Base-by-base conservation (phyloP, 2,329 filamentous ascomycete species). In the Monilinia fructicola region DNA sequence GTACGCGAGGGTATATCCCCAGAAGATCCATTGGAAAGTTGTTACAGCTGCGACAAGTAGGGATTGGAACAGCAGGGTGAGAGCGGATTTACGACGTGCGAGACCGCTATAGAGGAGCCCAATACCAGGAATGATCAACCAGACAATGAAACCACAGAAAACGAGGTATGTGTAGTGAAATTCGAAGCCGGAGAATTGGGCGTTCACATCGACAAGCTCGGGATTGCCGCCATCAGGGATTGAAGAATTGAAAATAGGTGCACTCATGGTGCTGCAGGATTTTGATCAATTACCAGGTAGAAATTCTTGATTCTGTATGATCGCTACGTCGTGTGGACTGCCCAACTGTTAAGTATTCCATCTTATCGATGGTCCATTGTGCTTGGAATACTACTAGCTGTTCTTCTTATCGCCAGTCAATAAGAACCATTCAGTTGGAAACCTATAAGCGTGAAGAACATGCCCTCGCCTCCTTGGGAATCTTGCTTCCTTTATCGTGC, bases 51-150 rank as follows among this genome's bases (percentile, higher is more conserved):
- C 79, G 50, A 88, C 82, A 76, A 87, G 82, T 44, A 88, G 78
- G 10, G 82, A 84, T 74, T 89, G 87, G 76, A 89, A 89, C 2
- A 90, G 79, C 59, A 89, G 78, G 4, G 85, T 78, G 38, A 89
- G 78, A 7, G 86, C 83, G 18, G 85, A 87, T 77, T 89, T 89
- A 70, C 86, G 80, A 44, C 85, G 81, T 6, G 86, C 82, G 38
- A 90, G 81, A 64, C 87, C 87, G 66, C 85, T 84, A 76, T 90
- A 89, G 0, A 90, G 78, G 10, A 90, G 80, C 58, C 86, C 87
- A 70, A 90, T 86, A 26, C 86, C 87, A 0, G 87, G 87, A 66
- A 89, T 87, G 74, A 90, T 90, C 6, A 89, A 76, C 82, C 85
- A 89, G 64, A 89, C 86, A 64, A 89, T 80, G 75, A 84, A 86